Evolutionary conservation across 1,284 basidiomycete genomes (phyloP).

Genomic region (Marasmius fiardii): DNA sequence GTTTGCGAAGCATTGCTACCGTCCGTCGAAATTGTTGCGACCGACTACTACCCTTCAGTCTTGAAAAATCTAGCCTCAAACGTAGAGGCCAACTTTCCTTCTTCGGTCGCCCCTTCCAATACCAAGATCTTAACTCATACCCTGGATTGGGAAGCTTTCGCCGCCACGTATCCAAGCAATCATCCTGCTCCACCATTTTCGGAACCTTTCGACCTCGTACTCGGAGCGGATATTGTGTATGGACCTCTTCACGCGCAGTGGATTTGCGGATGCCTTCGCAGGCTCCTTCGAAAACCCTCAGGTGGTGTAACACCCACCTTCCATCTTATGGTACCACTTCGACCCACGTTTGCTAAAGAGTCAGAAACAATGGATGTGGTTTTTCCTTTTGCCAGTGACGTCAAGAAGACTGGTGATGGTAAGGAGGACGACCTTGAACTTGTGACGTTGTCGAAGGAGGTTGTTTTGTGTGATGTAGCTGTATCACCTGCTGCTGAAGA

Average conservation of each 20-base stretch:
- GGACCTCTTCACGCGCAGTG: constrained; percentile 65
- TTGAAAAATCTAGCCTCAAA: constrained; percentile 74
- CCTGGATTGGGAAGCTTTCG: constrained; percentile 4
- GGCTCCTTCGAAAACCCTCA: constrained; percentile 47
- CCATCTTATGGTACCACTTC: constrained; percentile 74
- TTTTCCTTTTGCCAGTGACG: constrained; percentile 34
- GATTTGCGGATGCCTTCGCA: constrained; percentile 57
- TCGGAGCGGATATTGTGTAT: constrained; percentile 79
- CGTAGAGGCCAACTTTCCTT: constrained; percentile 55
- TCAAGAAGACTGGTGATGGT: not conserved
- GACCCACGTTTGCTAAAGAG: constrained; percentile 61
- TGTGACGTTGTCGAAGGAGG: constrained; percentile 46
- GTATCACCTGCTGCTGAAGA: constrained; percentile 15
- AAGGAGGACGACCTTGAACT: constrained; percentile 23
- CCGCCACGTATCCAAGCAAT: not conserved
- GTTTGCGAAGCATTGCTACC: constrained; percentile 31
- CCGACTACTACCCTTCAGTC: constrained; percentile 78
- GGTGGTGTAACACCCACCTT: constrained; percentile 35
- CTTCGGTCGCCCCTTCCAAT: not conserved
- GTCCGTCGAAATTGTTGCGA: constrained; percentile 56
- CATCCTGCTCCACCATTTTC: not conserved
- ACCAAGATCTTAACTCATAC: not conserved
- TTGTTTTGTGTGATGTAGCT: constrained; percentile 46
- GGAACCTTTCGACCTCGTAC: constrained; percentile 50
- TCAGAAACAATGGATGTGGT: constrained; percentile 52